Percentiles rank a stretch among this genome's conserved stretches.
Evolutionary conservation across 2,329 filamentous ascomycete genomes (phyloP).

Genomic region (Cadophora sp.): DNA sequence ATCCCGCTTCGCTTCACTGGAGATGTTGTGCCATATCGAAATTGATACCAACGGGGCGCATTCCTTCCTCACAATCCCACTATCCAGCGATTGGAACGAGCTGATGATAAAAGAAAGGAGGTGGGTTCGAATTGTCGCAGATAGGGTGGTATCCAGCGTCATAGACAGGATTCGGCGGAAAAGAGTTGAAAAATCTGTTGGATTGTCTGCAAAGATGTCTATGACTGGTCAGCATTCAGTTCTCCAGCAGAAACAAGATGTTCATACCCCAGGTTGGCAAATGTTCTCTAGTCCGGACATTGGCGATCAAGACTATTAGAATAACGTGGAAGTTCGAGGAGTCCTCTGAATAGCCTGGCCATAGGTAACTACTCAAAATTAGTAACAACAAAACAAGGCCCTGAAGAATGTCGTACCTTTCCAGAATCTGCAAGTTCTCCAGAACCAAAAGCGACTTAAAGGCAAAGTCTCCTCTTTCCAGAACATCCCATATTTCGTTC

Average conservation of each 20-base stretch:
- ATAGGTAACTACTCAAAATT: constrained; percentile 73
- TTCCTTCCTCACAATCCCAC: constrained; percentile 87
- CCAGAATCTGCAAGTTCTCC: constrained; percentile 89
- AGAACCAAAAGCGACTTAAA: constrained; percentile 80
- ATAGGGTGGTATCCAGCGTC: constrained; percentile 74
- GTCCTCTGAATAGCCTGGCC: constrained; percentile 90
- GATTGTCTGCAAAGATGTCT: constrained; percentile 78
- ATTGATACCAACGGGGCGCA: constrained; percentile 95
- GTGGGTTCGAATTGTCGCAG: constrained; percentile 74
- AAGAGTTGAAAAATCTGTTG: constrained; percentile 84
- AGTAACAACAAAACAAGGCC: constrained; percentile 26
- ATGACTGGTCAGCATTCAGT: constrained; percentile 26
- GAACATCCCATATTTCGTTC: constrained; percentile 83
- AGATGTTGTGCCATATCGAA: constrained; percentile 92
- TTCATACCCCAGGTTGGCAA: constrained; percentile 82
- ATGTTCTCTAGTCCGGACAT: constrained; percentile 86
- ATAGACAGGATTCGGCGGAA: constrained; percentile 91
- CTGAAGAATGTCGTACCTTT: constrained; percentile 64
- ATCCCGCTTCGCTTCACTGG: constrained; percentile 77
- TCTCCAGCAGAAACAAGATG: background rate
- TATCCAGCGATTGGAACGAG: constrained; percentile 94
- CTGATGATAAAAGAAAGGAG: constrained; percentile 90
- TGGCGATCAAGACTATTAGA: constrained; percentile 83
- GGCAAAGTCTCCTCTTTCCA: constrained; percentile 82
- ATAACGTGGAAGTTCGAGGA: constrained; percentile 92